Conservation (phyloP, 805 yeast genomes). For the Candida pseudoglaebosa region DNA sequence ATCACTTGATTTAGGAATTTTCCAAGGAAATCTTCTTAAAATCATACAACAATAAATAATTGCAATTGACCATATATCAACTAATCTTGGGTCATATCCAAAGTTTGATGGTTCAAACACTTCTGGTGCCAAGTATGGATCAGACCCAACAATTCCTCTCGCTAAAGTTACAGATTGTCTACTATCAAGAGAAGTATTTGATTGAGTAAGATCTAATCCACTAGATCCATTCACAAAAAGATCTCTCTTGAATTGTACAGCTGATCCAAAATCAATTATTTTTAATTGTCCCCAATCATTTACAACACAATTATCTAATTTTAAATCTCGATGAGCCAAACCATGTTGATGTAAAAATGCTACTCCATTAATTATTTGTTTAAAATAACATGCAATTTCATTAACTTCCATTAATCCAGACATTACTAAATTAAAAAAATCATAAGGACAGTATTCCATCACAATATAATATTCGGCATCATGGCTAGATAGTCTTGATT, state of each 20-base stretch:
- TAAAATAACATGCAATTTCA: constrained; percentile 78
- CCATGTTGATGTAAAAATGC: constrained; percentile 75
- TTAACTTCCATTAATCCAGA: constrained; percentile 67
- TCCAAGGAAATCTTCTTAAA: constrained; percentile 90
- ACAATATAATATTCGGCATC: constrained; percentile 55
- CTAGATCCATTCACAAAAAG: not conserved
- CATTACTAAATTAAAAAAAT: constrained; percentile 92
- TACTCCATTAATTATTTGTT: constrained; percentile 76
- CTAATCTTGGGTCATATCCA: constrained; percentile 80
- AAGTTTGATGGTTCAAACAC: constrained; percentile 46
- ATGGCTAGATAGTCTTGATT: constrained; percentile 1
- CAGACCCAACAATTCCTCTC: constrained; percentile 89
- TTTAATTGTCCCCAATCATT: constrained; percentile 70
- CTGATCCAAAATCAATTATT: constrained; percentile 90
- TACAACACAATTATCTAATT: constrained; percentile 91
- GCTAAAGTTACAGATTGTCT: constrained; percentile 55
- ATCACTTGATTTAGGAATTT: constrained; percentile 76
- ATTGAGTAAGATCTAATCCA: constrained; percentile 5
- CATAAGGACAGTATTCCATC: constrained; percentile 92
- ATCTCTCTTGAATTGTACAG: constrained; percentile 62
- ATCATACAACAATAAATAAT: constrained; percentile 90
- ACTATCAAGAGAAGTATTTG: constrained; percentile 33
- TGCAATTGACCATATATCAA: constrained; percentile 92
- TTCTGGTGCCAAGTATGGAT: constrained; percentile 94
- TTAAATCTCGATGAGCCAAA: constrained; percentile 88